Conservation (phyloP, 352 stramenopile genomes). For the Globisporangium sylvaticum region DNA sequence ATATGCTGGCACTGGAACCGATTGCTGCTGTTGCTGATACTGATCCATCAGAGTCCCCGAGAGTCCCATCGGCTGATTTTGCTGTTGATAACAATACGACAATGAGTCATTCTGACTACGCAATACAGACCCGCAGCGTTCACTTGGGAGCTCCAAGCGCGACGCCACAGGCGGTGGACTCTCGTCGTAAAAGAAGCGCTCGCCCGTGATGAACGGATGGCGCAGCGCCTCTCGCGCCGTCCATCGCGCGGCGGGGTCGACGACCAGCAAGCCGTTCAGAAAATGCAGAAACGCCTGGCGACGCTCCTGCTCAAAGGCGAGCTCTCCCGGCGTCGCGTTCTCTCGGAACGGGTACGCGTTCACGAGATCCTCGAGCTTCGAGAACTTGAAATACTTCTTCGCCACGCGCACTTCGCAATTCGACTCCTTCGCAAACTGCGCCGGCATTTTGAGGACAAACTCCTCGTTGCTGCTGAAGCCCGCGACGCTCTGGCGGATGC, state of each 20-base stretch:
- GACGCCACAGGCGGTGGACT: background rate
- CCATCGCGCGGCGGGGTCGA: constrained; percentile 35
- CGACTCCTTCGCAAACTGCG: constrained; percentile 34
- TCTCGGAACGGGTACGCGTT: constrained; percentile 33
- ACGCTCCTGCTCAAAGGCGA: constrained; percentile 14
- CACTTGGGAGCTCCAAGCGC: background rate
- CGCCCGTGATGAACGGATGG: constrained; percentile 49
- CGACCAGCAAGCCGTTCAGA: constrained; percentile 22
- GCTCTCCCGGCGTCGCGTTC: constrained; percentile 17
- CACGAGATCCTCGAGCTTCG: constrained; percentile 38
- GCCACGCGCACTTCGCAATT: constrained; percentile 25
- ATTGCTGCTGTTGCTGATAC: constrained; percentile 1
- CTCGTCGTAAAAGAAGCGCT: constrained; percentile 15
- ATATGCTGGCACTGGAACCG: background rate
- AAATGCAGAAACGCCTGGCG: constrained; percentile 40
- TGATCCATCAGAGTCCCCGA: background rate
- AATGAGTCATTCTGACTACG: background rate
- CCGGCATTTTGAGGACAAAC: constrained; percentile 35
- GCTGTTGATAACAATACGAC: constrained; percentile 2
- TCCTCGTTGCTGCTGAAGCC: constrained; percentile 7
- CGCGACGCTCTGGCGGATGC: background rate
- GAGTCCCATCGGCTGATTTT: background rate
- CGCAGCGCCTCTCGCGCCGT: constrained; percentile 30
- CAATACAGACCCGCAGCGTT: background rate
- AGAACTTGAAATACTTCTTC: constrained; percentile 59